Percentiles rank a stretch among this genome's conserved stretches.
phyloP scores from a whole-genome alignment of 306 rosid species.

The Ormosia semicastrata region DNA sequence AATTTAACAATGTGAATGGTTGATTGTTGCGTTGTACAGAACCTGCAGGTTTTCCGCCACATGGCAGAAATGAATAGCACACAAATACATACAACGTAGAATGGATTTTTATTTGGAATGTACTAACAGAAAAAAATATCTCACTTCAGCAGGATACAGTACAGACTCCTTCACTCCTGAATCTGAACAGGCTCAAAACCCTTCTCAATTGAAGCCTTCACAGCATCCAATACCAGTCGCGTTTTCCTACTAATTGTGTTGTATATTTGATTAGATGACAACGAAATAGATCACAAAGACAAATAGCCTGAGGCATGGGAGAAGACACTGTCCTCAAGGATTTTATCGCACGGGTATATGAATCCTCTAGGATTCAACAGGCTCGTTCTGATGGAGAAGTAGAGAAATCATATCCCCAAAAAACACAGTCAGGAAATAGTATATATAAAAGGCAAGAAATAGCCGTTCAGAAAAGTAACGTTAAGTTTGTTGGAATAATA shows the following conservation, averaged over 20 bases:
- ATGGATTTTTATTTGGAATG: neutral
- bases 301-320: no score
- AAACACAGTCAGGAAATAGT: no score
- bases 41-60: neutral
- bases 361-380: no score
- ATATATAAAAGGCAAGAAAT: no score
- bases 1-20: neutral
- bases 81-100: neutral
- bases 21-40: neutral
- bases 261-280: no score
- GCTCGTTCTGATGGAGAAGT: no score
- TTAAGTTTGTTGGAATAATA: no score
- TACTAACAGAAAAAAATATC: neutral
- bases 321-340: no score
- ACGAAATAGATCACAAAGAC: no score
- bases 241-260: conserved; percentile 65
- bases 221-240: conserved; percentile 63
- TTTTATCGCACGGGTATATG: no score
- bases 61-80: neutral
- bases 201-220: conserved; percentile 58
- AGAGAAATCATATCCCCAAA: no score
- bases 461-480: no score
- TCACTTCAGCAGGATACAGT: neutral
- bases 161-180: neutral
- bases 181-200: conserved; percentile 54